These are phyloP conservation scores for Amanita subjunquillea DNA, from an alignment of 768 basidiomycete genomes.

Conservation along the genomic window DNA sequence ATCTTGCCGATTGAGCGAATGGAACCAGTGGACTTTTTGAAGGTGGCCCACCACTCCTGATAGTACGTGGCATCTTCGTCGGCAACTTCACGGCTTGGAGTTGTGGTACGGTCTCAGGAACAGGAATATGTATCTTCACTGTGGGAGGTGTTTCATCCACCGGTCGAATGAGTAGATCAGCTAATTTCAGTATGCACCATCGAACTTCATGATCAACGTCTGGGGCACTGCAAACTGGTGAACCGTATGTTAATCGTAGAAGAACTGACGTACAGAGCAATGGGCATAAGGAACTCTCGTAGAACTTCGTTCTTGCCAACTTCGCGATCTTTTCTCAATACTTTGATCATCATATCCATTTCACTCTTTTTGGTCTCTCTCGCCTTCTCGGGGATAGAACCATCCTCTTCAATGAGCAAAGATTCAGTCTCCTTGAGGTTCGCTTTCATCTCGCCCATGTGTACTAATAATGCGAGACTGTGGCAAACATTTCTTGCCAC, in stretches of 20 bases:
- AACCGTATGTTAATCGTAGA: conserved; percentile 14
- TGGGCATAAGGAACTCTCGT: conserved; percentile 72
- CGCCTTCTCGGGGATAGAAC: conserved; percentile 54
- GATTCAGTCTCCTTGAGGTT: conserved; percentile 65
- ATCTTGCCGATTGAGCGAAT: conserved; percentile 37
- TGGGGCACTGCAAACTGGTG: conserved; percentile 38
- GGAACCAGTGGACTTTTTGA: conserved; percentile 30
- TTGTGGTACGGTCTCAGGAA: conserved; percentile 48
- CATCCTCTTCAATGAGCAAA: conserved; percentile 81
- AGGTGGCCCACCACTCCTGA: conserved; percentile 29
- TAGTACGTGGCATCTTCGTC: conserved; percentile 27
- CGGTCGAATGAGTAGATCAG: conserved; percentile 79
- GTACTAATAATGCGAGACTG: conserved; percentile 75
- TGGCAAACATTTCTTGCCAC: conserved; percentile 81
- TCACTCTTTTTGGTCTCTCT: conserved; percentile 78
- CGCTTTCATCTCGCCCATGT: conserved; percentile 86
- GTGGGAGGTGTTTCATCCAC: conserved; percentile 79
- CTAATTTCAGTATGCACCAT: conserved; percentile 85
- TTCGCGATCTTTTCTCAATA: conserved; percentile 79
- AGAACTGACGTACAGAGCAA: conserved; percentile 52
- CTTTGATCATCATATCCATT: conserved; percentile 76
- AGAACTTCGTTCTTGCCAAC: conserved; percentile 72
- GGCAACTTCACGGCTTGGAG: conserved; percentile 44
- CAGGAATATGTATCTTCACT: conserved; percentile 77
- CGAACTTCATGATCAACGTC: conserved; percentile 83